Conservation (phyloP, 805 yeast genomes). For the Nakazawaea laoshanensis region DNA sequence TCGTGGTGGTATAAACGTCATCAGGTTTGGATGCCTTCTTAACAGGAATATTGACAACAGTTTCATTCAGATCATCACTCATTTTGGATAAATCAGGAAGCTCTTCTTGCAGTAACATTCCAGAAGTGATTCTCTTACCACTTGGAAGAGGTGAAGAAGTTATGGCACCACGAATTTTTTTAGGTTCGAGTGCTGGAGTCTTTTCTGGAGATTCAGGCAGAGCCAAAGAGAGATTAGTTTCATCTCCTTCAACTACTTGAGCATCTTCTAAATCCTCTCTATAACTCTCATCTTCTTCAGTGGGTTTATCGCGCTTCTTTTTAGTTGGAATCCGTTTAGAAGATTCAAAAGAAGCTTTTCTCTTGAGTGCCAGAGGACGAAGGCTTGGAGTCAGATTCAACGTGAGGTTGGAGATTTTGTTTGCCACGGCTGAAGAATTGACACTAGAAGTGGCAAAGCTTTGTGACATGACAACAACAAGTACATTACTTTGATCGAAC, state of each 20-base stretch:
- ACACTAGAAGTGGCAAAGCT: slow-evolving; percentile 20
- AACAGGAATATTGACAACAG: slow-evolving; percentile 1
- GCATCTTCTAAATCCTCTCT: slow-evolving; percentile 11
- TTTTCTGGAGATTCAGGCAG: slow-evolving; percentile 19
- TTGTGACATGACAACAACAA: slow-evolving; percentile 34
- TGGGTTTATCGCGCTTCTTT: slow-evolving; percentile 4
- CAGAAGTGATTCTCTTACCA: slow-evolving; percentile 27
- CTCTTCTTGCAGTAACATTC: slow-evolving; percentile 20
- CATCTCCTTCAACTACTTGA: slow-evolving; percentile 6
- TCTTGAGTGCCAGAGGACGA: no score
- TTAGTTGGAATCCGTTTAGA: slow-evolving; percentile 4
- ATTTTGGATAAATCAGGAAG: slow-evolving; percentile 26
- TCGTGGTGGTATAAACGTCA: background rate
- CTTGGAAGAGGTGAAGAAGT: slow-evolving; percentile 22
- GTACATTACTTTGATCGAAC: slow-evolving; percentile 40
- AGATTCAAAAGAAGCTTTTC: slow-evolving; percentile 10
- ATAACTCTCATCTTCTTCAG: slow-evolving; percentile 7
- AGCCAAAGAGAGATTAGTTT: slow-evolving; percentile 13
- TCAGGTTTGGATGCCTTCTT: slow-evolving; percentile 1
- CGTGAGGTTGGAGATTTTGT: no score
- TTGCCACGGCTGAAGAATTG: no score
- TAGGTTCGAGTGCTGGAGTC: slow-evolving; percentile 8
- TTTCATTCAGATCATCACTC: slow-evolving; percentile 1
- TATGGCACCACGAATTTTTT: slow-evolving; percentile 13
- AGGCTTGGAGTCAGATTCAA: no score